A percentile compares a stretch with the other conserved stretches of the same genome.
These are phyloP conservation scores for Asterochloris erici DNA, from an alignment of 139 green algal genomes.

Conservation along the genomic window DNA sequence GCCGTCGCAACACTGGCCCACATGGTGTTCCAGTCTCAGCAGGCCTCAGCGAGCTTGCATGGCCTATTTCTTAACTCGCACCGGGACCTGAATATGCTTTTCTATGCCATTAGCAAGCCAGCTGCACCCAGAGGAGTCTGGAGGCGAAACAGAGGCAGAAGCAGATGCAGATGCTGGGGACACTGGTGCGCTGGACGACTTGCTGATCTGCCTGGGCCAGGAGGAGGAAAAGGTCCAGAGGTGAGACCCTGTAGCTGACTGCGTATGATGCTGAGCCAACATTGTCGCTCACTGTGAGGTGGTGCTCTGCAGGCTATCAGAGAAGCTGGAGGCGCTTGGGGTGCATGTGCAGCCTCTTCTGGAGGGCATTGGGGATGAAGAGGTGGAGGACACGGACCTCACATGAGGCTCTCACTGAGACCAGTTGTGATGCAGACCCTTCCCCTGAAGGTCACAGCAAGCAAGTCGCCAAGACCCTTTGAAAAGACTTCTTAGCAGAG, in stretches of 20 bases:
- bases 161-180: conserved; percentile 1
- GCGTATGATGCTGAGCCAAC: background rate
- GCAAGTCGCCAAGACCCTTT: too few relatives aligned
- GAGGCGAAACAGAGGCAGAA: conserved; percentile 1
- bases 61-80: background rate
- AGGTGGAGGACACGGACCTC: conserved; percentile 28
- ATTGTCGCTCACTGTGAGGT: conserved; percentile 67
- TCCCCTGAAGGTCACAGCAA: too few relatives aligned
- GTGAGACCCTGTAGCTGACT: conserved; percentile 13
- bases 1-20: background rate
- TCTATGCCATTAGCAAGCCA: background rate
- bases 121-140: background rate
- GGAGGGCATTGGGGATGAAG: conserved; percentile 26
- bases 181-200: conserved; percentile 61
- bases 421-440: too few relatives aligned
- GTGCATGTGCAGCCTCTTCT: conserved; percentile 67
- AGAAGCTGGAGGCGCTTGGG: conserved; percentile 47
- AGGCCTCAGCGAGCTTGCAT: background rate
- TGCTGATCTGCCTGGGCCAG: conserved; percentile 86
- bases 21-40: background rate
- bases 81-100: background rate
- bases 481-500: too few relatives aligned
- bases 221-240: conserved; percentile 42
- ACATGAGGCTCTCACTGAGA: too few relatives aligned
- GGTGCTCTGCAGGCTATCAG: conserved; percentile 31